Conservation (phyloP, 1,284 basidiomycete genomes). For the Rugosomyces carneus region DNA sequence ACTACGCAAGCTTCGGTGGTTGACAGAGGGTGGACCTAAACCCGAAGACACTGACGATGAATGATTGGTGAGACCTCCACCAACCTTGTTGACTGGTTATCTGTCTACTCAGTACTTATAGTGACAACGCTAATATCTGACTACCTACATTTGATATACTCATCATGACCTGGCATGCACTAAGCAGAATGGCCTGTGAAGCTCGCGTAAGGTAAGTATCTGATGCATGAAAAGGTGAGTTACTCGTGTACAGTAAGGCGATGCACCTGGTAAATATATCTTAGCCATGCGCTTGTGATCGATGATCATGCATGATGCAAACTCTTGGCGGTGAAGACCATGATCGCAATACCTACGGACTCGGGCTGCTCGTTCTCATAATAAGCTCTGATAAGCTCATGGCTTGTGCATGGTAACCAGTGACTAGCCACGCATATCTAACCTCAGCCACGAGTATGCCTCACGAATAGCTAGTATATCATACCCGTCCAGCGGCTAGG, state of each 20-base stretch:
- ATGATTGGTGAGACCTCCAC: neutral
- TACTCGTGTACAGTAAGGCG: neutral
- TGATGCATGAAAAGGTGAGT: too few species aligned
- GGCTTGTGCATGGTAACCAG: neutral
- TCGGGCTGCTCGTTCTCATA: neutral
- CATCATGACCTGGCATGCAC: neutral
- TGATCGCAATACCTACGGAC: too few species aligned
- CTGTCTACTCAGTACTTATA: neutral
- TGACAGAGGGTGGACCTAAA: slow-evolving; percentile 73
- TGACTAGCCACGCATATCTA: neutral
- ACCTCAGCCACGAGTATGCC: neutral
- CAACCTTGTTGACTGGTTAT: too few species aligned
- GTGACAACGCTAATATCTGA: neutral
- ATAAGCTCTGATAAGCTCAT: neutral
- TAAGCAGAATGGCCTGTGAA: neutral
- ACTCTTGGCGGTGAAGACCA: too few species aligned
- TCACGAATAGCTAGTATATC: neutral
- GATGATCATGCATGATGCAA: too few species aligned
- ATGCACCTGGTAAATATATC: too few species aligned
- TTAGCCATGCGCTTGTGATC: too few species aligned
- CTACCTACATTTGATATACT: slow-evolving; percentile 1
- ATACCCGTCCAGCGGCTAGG: neutral
- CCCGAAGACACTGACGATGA: slow-evolving; percentile 79
- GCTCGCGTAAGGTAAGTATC: neutral
- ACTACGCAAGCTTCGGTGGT: slow-evolving; percentile 78